These are phyloP conservation scores for Zelonia costaricensis DNA, from an alignment of 208 protist genomes.

Conservation along the genomic window DNA sequence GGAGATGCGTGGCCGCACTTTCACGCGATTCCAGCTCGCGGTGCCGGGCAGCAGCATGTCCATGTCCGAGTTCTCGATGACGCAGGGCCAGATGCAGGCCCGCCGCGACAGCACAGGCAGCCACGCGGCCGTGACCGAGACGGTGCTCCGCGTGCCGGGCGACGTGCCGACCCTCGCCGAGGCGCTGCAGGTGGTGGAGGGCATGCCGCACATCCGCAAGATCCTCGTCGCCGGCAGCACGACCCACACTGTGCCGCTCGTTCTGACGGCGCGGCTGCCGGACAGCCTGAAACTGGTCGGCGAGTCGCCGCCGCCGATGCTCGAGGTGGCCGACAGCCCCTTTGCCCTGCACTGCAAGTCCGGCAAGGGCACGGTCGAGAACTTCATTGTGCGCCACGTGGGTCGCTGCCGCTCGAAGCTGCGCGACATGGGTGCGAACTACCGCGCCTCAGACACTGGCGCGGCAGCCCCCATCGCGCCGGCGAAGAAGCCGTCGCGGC, in stretches of 20 bases:
- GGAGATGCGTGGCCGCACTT: conserved; percentile 25
- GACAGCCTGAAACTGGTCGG: conserved; percentile 71
- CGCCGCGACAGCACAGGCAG: conserved; percentile 7
- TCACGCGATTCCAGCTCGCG: conserved; percentile 33
- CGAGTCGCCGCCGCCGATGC: conserved; percentile 61
- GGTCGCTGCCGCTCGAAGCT: conserved; percentile 24
- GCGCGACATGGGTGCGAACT: conserved; percentile 11
- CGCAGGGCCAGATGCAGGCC: conserved; percentile 19
- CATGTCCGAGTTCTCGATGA: conserved; percentile 44
- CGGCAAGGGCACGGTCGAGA: conserved; percentile 64
- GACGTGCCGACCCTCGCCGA: conserved; percentile 53
- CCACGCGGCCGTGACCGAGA: conserved; percentile 23
- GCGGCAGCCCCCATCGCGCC: background rate
- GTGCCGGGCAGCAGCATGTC: conserved; percentile 36
- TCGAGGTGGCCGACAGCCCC: conserved; percentile 52
- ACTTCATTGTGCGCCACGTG: conserved; percentile 79
- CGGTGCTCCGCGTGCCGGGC: conserved; percentile 54
- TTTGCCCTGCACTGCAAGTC: conserved; percentile 63
- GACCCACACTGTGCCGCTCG: conserved; percentile 47
- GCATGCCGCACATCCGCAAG: conserved; percentile 63
- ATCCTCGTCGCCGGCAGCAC: conserved; percentile 58
- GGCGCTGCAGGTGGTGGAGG: conserved; percentile 38
- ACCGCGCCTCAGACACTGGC: background rate
- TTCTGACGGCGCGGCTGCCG: conserved; percentile 54
- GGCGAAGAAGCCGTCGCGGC: conserved; percentile 52